phyloP scores from a whole-genome alignment of 208 protist species.

The Porcisia deanei region DNA sequence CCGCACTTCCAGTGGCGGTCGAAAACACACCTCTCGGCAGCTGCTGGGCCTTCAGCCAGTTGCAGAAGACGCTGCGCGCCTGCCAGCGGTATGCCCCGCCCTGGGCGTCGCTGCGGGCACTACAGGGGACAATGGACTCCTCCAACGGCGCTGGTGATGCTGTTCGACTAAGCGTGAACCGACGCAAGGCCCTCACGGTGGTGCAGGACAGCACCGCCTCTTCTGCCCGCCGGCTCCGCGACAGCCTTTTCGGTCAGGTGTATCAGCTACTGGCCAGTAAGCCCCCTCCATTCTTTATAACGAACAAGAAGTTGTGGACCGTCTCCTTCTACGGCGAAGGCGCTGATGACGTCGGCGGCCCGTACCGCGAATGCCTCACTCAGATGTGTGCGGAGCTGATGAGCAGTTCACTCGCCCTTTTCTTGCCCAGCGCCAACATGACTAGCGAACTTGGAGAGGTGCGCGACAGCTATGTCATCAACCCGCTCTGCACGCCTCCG shows the following conservation, averaged over 20 bases:
- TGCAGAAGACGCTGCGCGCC: constrained; percentile 21
- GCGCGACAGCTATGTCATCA: constrained; percentile 84
- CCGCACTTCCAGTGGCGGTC: constrained; percentile 26
- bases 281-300: constrained; percentile 60
- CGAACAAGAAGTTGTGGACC: constrained; percentile 83
- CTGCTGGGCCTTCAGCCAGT: constrained; percentile 10
- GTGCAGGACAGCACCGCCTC: constrained; percentile 46
- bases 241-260: constrained; percentile 90
- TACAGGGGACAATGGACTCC: constrained; percentile 45
- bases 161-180: constrained; percentile 82
- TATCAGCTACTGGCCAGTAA: constrained; percentile 72
- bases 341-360: constrained; percentile 93
- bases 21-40: constrained; percentile 25
- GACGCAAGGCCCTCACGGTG: constrained; percentile 72
- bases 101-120: constrained; percentile 35
- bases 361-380: constrained; percentile 91
- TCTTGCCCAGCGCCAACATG: constrained; percentile 87
- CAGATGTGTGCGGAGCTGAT: constrained; percentile 92
- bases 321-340: constrained; percentile 90
- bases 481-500: constrained; percentile 43
- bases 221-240: constrained; percentile 44
- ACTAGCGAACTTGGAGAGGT: constrained; percentile 60
- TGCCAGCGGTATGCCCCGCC: constrained; percentile 44
- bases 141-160: constrained; percentile 58
- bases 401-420: constrained; percentile 76